phyloP scores from a whole-genome alignment of 78 protist genomes.

The Dictyostelium discoideum region DNA sequence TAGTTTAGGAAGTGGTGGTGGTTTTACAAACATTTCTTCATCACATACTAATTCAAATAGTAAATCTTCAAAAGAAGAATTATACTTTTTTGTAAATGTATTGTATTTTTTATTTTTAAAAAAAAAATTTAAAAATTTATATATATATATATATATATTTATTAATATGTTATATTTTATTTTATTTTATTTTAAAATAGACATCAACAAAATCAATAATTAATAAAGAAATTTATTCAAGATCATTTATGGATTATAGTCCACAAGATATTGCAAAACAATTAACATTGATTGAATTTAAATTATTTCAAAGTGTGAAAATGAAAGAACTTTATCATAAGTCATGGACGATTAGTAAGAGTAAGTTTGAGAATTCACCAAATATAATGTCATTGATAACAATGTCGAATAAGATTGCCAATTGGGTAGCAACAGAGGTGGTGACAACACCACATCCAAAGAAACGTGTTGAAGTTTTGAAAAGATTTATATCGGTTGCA shows the following conservation, averaged over 20 bases:
- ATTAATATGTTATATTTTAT: not conserved
- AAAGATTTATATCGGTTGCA: slow-evolving; percentile 46
- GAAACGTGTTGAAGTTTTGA: slow-evolving; percentile 55
- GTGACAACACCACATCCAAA: slow-evolving; percentile 81
- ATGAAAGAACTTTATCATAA: slow-evolving; percentile 51
- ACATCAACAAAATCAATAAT: not conserved
- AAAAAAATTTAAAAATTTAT: no score
- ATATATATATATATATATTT: no score
- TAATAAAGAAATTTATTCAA: slow-evolving; percentile 28
- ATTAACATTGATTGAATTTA: slow-evolving; percentile 44
- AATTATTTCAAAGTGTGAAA: slow-evolving; percentile 24
- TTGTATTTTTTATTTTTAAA: not conserved
- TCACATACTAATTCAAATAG: not conserved
- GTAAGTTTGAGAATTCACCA: slow-evolving; percentile 44
- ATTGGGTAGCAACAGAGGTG: slow-evolving; percentile 71
- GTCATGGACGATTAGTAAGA: slow-evolving; percentile 51
- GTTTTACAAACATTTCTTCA: not conserved
- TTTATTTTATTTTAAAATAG: not conserved
- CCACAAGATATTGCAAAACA: slow-evolving; percentile 73
- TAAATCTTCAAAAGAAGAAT: slow-evolving; percentile 30
- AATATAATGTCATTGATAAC: slow-evolving; percentile 50
- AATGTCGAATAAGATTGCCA: slow-evolving; percentile 39
- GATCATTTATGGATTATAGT: slow-evolving; percentile 56
- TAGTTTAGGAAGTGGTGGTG: slow-evolving; percentile 3
- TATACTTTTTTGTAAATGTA: slow-evolving; percentile 45